Evolutionary conservation across 768 basidiomycete genomes (phyloP).

Genomic region (Auriculariales sp.): DNA sequence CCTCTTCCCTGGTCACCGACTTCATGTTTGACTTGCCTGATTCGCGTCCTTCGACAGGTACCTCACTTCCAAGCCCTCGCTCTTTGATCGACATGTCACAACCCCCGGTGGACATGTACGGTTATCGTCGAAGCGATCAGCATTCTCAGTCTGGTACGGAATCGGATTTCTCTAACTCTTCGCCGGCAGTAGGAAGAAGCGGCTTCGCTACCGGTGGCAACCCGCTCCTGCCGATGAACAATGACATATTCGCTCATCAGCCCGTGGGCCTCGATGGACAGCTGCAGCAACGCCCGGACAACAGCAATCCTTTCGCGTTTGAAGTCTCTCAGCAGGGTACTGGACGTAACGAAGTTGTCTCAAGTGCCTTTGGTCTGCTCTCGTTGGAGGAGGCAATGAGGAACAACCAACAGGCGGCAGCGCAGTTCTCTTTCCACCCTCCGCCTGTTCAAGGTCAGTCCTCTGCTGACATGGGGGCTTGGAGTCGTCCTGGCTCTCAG

Average conservation of each 20-base stretch:
- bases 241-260: background rate
- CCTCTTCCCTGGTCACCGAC: background rate
- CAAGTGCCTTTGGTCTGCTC: conserved; percentile 60
- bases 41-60: background rate
- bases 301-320: too few relatives aligned
- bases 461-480: background rate
- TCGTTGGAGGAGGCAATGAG: conserved; percentile 50
- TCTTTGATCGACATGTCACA: background rate
- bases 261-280: too few relatives aligned
- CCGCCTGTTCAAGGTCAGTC: background rate
- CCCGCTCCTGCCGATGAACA: background rate
- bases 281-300: too few relatives aligned
- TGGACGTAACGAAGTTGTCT: conserved; percentile 28
- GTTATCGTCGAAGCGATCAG: background rate
- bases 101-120: background rate
- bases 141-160: conserved; percentile 2
- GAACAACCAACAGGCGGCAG: background rate
- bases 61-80: background rate
- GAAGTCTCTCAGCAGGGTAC: too few relatives aligned
- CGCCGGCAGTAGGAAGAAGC: background rate
- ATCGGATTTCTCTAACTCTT: conserved; percentile 1
- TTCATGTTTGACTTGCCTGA: background rate
- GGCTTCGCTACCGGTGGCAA: conserved; percentile 1
- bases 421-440: background rate
- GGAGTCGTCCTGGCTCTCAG: background rate